A percentile compares a stretch with the other conserved stretches of the same genome.
These are phyloP conservation scores for Leptodermis oblonga DNA, from an alignment of 257 asterid genomes.

Conservation along the genomic window DNA sequence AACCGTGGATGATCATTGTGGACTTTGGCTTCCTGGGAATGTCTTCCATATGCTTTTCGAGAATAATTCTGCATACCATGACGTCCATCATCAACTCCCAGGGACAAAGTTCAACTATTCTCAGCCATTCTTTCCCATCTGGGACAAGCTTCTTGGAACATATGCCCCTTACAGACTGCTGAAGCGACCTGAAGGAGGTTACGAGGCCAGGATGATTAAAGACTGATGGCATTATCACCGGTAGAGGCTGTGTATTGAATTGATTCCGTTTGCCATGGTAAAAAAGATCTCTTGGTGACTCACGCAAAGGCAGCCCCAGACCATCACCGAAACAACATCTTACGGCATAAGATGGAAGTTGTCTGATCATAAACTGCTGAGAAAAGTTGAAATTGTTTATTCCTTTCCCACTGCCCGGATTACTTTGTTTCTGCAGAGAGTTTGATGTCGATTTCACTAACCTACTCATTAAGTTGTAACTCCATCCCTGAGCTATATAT, in stretches of 20 bases:
- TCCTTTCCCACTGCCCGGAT: slow-evolving; percentile 13
- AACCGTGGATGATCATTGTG: slow-evolving; percentile 88
- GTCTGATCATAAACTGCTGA: slow-evolving; percentile 14
- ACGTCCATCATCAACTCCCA: slow-evolving; percentile 84
- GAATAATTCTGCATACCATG: slow-evolving; percentile 81
- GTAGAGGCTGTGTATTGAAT: slow-evolving; percentile 5
- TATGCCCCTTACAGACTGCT: slow-evolving; percentile 58
- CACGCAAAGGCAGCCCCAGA: slow-evolving; percentile 23
- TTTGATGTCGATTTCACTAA: slow-evolving; percentile 24
- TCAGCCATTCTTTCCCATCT: slow-evolving; percentile 78
- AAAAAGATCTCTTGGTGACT: slow-evolving; percentile 21
- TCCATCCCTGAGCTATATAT: slow-evolving; percentile 12
- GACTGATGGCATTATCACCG: slow-evolving; percentile 27
- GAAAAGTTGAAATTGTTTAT: slow-evolving; percentile 17
- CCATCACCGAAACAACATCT: slow-evolving; percentile 18
- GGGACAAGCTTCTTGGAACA: slow-evolving; percentile 89
- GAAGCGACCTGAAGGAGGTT: slow-evolving; percentile 74
- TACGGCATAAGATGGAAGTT: slow-evolving; percentile 22
- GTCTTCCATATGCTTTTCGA: slow-evolving; percentile 71
- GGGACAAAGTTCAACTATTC: slow-evolving; percentile 83
- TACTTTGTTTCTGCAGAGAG: slow-evolving; percentile 13
- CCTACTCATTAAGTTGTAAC: slow-evolving; percentile 25
- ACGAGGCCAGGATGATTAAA: slow-evolving; percentile 67
- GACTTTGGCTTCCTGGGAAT: slow-evolving; percentile 85
- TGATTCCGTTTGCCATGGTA: slow-evolving; percentile 15